Percentiles rank a stretch among this genome's conserved stretches.
phyloP scores from a whole-genome alignment of 177 flowering plant genomes.

The Vitis hybrid region DNA sequence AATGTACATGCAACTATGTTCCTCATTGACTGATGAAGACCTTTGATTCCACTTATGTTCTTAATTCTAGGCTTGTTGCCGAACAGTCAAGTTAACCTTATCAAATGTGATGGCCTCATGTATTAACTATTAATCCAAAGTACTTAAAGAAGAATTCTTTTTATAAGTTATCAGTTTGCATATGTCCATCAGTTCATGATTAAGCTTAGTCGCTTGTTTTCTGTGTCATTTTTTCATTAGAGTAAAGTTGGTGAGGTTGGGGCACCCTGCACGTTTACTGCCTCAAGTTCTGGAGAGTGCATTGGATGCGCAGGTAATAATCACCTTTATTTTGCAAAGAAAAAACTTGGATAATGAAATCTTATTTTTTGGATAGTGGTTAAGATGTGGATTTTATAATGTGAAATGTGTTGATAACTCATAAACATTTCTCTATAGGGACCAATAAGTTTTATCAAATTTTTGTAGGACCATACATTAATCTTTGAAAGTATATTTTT shows the following conservation, averaged over 20 bases:
- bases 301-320: conserved; percentile 87
- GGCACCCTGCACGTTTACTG: conserved; percentile 97
- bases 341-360: not conserved
- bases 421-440: too few species aligned
- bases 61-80: not conserved
- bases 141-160: not conserved
- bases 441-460: too few species aligned
- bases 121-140: not conserved
- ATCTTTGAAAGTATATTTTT: too few species aligned
- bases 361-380: not conserved
- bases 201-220: conserved; percentile 1
- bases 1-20: not conserved
- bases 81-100: not conserved
- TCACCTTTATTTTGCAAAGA: not conserved
- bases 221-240: conserved; percentile 32
- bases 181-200: not conserved
- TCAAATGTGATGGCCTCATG: not conserved
- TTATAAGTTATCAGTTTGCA: not conserved
- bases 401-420: too few species aligned
- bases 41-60: not conserved
- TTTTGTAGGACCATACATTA: too few species aligned
- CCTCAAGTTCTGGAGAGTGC: conserved; percentile 99
- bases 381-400: conserved; percentile 1
- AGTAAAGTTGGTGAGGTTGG: conserved; percentile 91
- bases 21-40: not conserved